phyloP scores from a whole-genome alignment of 768 basidiomycete species.

The Mycena sanguinolenta region DNA sequence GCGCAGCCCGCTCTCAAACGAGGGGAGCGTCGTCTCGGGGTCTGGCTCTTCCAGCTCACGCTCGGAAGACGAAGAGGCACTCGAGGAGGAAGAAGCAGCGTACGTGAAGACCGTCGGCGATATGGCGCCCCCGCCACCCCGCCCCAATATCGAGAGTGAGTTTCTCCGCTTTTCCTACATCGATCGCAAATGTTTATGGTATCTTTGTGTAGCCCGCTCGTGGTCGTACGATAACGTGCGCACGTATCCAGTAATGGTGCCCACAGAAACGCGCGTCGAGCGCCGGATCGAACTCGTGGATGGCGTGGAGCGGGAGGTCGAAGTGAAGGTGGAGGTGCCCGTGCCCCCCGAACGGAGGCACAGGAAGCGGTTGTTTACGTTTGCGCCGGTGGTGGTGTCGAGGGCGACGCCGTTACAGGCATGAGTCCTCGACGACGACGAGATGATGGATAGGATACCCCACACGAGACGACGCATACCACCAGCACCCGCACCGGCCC shows the following conservation, averaged over 20 bases:
- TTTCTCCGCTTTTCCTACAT: too few relatives aligned
- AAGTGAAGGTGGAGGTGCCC: constrained; percentile 60
- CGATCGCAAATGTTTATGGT: too few relatives aligned
- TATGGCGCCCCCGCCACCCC: constrained; percentile 41
- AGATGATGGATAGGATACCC: too few relatives aligned
- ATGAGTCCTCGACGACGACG: too few relatives aligned
- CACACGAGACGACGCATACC: constrained; percentile 22
- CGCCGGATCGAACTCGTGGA: too few relatives aligned
- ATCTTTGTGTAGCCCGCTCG: constrained; percentile 75
- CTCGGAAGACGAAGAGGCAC: constrained; percentile 42
- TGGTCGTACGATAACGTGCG: constrained; percentile 84
- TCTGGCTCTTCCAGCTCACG: background rate
- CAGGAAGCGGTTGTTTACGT: constrained; percentile 81
- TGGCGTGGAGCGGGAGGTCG: constrained; percentile 61
- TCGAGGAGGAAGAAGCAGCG: constrained; percentile 40
- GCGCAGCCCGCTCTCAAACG: constrained; percentile 50
- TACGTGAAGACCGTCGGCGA: constrained; percentile 39
- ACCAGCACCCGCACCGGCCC: constrained; percentile 1
- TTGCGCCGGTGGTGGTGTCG: constrained; percentile 46
- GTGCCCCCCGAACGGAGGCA: too few relatives aligned
- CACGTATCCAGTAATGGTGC: constrained; percentile 75
- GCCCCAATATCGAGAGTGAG: constrained; percentile 70
- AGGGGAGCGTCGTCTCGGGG: constrained; percentile 34
- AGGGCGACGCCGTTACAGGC: background rate
- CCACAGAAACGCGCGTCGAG: constrained; percentile 70